Evolutionary conservation across 805 yeast genomes (phyloP), one percentile per base, ranked within the genome.

Genomic region (Yarrowia deformans): DNA sequence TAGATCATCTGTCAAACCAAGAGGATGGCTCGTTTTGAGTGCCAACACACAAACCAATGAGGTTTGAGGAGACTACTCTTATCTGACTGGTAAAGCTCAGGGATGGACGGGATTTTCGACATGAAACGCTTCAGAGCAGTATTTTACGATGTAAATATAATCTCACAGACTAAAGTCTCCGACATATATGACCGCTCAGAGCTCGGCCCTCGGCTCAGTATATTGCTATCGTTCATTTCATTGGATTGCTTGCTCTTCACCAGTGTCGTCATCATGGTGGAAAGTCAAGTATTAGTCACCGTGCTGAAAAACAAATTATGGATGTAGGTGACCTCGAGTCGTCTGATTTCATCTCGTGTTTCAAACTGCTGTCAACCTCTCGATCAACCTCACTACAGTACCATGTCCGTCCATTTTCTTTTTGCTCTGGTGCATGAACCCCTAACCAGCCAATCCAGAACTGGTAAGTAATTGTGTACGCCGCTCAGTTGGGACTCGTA

Each of bases 401-500:
- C 29, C 48, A 18, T 18, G 34, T 12, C 34, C 16, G 34, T 46
- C 49, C 49, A 13, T 7, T 46, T 19, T 8, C 34, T 46, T 46
- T 46, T 46, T 46, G 9, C 23, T 34, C 34, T 34, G 10, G 13
- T 46, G 55, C 55, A 50, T 50, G n/a, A 50, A 23, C 3, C 29
- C 29, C n/a, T n/a, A 23, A 23, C 29, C 29, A 23, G 29, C 29
- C 29, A 23, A 23, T 23, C 29, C 29, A 23, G 29, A 2, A 2
- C 29, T 23, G 29, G 29, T n/a, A 32, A 50, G 29, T 50, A 34
- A 50, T 18, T 50, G 56, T 50, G 56, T 50, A 12, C 42, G 42
- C 8, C 40, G 8, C 3, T 23, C 55, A 34, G 55, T 50, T 34
- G 40, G 40, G 29, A 23, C 40, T 50, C 56, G 56, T 50, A 50